Base-by-base conservation (phyloP, 2,329 filamentous ascomycete genomes). In the Lithohypha guttulata region DNA sequence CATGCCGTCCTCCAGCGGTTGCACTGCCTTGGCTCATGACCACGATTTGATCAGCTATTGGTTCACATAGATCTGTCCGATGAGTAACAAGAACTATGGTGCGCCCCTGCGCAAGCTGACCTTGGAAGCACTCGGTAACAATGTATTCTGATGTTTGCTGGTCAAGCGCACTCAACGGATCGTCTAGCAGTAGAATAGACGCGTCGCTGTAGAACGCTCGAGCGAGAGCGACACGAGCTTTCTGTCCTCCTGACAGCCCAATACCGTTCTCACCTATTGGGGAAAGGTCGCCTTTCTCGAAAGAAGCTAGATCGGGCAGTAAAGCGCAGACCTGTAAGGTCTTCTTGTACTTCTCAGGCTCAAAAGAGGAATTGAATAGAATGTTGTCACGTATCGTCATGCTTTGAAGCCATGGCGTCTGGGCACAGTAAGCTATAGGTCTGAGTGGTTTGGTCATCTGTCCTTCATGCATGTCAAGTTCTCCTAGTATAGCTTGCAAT, bases 41-140 rank as follows among this genome's bases (percentile, higher is more conserved):
- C 7, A 94, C 61, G 11, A 85, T 70, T 52, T 91, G 81, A 34
- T 78, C 66, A 2, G 85, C 83, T 29, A 86, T 65, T n/a, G 72
- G 68, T 14, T 75, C 71, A 43, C 85, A 83, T 7, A 94, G 63
- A 44, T 87, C 79, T 0, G 69, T 73, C 1, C 77, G 70, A 59
- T 81, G 77, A 1, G 77, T 81, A 13, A 76, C 75, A 11, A 81
- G 60, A 18, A 81, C 62, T 0, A 71, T 59, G 0, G 65, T 74
- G 14, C 76, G 64, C 7, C 59, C 66, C 43, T 70, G 55, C 40
- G 76, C 56, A 21, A 81, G 53, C 1, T 65, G 63, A 2, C 76
- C 75, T 1, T 58, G 58, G 9, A 81, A 61, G 45, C 73, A 71
- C 46, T 70, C 73, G 4, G 63, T 61, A 2, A 78, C 73, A 30